Evolutionary conservation across 2,329 filamentous ascomycete species (phyloP).

Genomic region (Alternaria sp.): DNA sequence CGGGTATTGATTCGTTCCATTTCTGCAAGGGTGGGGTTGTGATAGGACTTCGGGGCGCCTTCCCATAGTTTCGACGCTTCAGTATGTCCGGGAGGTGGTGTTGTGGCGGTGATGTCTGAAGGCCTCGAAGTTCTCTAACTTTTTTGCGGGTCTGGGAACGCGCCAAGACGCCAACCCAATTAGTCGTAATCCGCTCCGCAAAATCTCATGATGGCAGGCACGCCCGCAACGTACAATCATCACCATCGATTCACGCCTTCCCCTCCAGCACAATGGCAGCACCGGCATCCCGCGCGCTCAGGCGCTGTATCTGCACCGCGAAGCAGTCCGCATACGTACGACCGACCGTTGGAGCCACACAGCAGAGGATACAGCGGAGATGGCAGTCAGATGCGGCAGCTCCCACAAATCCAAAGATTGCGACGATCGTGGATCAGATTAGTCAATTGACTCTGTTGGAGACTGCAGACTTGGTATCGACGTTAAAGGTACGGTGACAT

Average conservation of each 20-base stretch:
- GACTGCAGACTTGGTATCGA: constrained; percentile 93
- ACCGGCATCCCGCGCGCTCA: constrained; percentile 52
- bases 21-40: constrained; percentile 13
- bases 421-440: constrained; percentile 96
- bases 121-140: constrained; percentile 29
- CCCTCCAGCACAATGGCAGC: constrained; percentile 49
- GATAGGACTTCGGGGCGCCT: constrained; percentile 34
- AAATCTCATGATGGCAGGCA: constrained; percentile 33
- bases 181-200: constrained; percentile 33
- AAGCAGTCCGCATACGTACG: constrained; percentile 33
- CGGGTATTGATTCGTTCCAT: constrained; percentile 25
- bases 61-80: constrained; percentile 47
- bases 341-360: constrained; percentile 43
- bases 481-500: constrained; percentile 76
- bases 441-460: constrained; percentile 97
- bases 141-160: constrained; percentile 29
- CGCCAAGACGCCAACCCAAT: constrained; percentile 35
- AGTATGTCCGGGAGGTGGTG: constrained; percentile 22
- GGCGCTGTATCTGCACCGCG: constrained; percentile 52
- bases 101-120: constrained; percentile 18
- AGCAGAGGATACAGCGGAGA: constrained; percentile 64
- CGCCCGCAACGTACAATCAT: constrained; percentile 25
- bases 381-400: constrained; percentile 79
- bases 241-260: constrained; percentile 27
- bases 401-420: constrained; percentile 84